Base-by-base conservation (phyloP, 176 grass and related monocot genomes). In the Pontederia paniculata region DNA sequence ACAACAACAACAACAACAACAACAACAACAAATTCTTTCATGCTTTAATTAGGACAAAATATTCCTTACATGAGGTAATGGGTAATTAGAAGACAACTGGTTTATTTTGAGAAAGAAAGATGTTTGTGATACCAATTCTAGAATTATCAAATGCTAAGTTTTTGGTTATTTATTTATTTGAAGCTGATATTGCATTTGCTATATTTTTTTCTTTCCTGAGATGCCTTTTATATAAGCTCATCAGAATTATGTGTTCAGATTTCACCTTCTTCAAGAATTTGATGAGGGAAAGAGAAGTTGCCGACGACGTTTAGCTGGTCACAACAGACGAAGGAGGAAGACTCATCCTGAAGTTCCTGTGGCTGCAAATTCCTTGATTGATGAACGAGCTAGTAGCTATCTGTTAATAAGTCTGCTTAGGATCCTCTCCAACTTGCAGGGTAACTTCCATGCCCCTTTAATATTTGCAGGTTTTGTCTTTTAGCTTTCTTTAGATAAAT, bases 281-380 rank as follows among this genome's bases (percentile, higher is more conserved):
- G 94, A 98, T 70, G 94, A 98, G 74, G 94, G 83, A 52, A 98
- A 93, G 70, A 70, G 94, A 71, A 98, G 94, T 45, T 98, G 94
- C 50, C 83, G 94, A n/a, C 77, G 94, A 23, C 83, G 94, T 54
- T 81, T 93, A 72, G 83, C 83, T 54, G 94, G 94, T 17, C 94
- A 98, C 63, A 98, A 98, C 55, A 98, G 53, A 59, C 83, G 94
- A 1, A 80, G 94, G 79, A 86, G 94, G 51, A 98, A 93, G 76
- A 67, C 75, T 14, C 80, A 75, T 49, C 86, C 83, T 74, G 94
- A 84, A 54, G 70, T 61, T 78, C 20, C 54, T 70, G 67, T 51
- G 57, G 70, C 69, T 11, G 87, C 80, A 41, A 17, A 28, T 69
- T 59, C 74, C 67, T 65, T 22, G 16, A 67, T 80, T 9, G 83